Percentiles rank a stretch among this genome's conserved stretches.
phyloP scores from a whole-genome alignment of 257 asterid species.

The Jasminum sambac region DNA sequence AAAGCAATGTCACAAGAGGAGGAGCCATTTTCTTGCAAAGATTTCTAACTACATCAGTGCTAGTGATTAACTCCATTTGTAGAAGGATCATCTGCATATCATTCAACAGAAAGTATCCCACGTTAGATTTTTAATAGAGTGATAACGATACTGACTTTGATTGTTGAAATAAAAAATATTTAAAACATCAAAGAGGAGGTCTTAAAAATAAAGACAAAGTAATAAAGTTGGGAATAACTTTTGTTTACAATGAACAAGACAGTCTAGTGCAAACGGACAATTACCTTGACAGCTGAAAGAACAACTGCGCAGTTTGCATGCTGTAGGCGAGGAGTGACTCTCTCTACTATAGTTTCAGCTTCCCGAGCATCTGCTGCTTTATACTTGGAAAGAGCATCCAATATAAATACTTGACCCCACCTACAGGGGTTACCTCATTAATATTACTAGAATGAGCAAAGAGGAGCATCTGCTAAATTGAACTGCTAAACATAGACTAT shows the following conservation, averaged over 20 bases:
- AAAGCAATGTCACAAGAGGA: conserved; percentile 94
- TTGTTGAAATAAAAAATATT: not conserved
- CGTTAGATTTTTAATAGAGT: not conserved
- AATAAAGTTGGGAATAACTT: not conserved
- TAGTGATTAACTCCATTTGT: conserved; percentile 97
- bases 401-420: conserved; percentile 99
- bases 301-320: conserved; percentile 99
- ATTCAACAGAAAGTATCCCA: conserved; percentile 17
- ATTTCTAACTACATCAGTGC: conserved; percentile 97
- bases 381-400: conserved; percentile 98
- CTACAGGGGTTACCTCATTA: conserved; percentile 38
- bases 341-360: conserved; percentile 96
- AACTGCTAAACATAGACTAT: conserved; percentile 16
- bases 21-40: conserved; percentile 99
- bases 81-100: conserved; percentile 91
- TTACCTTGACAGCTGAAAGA: conserved; percentile 97
- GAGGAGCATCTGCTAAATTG: conserved; percentile 10
- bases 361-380: conserved; percentile 96
- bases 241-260: not conserved
- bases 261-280: conserved; percentile 13
- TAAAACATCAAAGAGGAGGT: not conserved
- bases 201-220: not conserved
- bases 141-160: conserved; percentile 12
- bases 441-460: conserved; percentile 22
- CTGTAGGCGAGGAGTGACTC: conserved; percentile 96